phyloP scores from a whole-genome alignment of 345 rosid species.

The Eutrema japonicum region DNA sequence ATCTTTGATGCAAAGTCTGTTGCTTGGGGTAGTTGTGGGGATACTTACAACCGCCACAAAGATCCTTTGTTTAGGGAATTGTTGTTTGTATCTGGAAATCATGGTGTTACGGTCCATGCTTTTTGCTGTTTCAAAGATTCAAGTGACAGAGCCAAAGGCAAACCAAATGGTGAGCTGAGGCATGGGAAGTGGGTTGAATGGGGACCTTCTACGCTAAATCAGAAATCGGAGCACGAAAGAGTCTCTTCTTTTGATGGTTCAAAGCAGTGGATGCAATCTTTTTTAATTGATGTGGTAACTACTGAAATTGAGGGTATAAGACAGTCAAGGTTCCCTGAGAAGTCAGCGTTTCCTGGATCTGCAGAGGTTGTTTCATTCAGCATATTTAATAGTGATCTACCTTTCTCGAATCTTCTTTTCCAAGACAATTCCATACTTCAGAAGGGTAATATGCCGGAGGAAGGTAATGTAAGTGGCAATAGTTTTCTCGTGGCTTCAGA shows the following conservation, averaged over 20 bases:
- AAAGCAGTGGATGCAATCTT: conserved; percentile 82
- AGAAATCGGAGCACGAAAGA: conserved; percentile 43
- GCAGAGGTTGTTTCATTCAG: conserved; percentile 87
- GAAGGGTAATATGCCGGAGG: conserved; percentile 41
- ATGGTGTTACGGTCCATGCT: conserved; percentile 83
- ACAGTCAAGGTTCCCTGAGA: conserved; percentile 73
- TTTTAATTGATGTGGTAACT: conserved; percentile 64
- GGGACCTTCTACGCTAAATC: conserved; percentile 66
- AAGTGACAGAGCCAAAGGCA: conserved; percentile 37
- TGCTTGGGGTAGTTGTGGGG: conserved; percentile 93
- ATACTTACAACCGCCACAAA: conserved; percentile 62
- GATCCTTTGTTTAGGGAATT: conserved; percentile 74
- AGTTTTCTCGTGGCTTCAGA: conserved; percentile 43
- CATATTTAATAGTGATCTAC: conserved; percentile 55
- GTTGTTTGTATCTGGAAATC: conserved; percentile 71
- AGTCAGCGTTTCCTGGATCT: conserved; percentile 67
- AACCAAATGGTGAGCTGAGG: conserved; percentile 51
- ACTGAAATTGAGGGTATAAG: conserved; percentile 58
- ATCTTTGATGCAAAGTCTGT: conserved; percentile 74
- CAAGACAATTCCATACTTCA: conserved; percentile 39
- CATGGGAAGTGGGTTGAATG: conserved; percentile 91
- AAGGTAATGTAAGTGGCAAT: conserved; percentile 40
- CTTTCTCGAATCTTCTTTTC: conserved; percentile 50
- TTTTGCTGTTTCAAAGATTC: conserved; percentile 55
- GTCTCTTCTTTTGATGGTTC: conserved; percentile 49